These are phyloP conservation scores for Fusarium agapanthi DNA, from an alignment of 2,329 filamentous ascomycete genomes.

Conservation along the genomic window DNA sequence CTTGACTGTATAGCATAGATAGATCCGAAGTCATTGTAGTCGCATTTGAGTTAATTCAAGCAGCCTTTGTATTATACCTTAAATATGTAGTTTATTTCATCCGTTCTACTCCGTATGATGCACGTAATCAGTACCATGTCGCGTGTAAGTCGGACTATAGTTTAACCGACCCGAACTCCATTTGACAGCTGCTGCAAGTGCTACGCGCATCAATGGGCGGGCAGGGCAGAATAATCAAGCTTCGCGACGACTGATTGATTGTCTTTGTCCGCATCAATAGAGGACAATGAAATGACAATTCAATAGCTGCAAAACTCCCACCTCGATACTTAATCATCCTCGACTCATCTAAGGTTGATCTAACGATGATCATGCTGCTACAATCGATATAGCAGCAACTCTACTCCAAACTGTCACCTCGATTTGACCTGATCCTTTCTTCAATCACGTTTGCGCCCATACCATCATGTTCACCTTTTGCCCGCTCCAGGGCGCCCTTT, in stretches of 20 bases:
- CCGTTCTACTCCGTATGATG: too few species aligned
- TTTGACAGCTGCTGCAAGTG: slow-evolving; percentile 21
- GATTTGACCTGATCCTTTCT: slow-evolving; percentile 10
- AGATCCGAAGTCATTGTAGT: background rate
- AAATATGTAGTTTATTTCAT: background rate
- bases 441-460: slow-evolving; percentile 22
- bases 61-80: background rate
- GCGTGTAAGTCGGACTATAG: slow-evolving; percentile 37
- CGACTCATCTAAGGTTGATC: background rate
- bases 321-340: background rate
- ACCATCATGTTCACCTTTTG: slow-evolving; percentile 92
- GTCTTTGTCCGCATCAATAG: slow-evolving; percentile 35
- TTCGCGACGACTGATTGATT: slow-evolving; percentile 32
- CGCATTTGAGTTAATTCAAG: background rate
- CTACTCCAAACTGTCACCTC: background rate
- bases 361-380: slow-evolving; percentile 33
- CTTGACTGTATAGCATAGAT: background rate
- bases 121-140: background rate
- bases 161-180: slow-evolving; percentile 23
- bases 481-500: slow-evolving; percentile 89
- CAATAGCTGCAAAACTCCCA: slow-evolving; percentile 19
- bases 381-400: slow-evolving; percentile 27
- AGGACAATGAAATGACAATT: slow-evolving; percentile 29
- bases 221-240: slow-evolving; percentile 24
- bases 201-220: slow-evolving; percentile 26